Conservation (phyloP, 805 yeast genomes). For the Clavispora santaluciae region DNA sequence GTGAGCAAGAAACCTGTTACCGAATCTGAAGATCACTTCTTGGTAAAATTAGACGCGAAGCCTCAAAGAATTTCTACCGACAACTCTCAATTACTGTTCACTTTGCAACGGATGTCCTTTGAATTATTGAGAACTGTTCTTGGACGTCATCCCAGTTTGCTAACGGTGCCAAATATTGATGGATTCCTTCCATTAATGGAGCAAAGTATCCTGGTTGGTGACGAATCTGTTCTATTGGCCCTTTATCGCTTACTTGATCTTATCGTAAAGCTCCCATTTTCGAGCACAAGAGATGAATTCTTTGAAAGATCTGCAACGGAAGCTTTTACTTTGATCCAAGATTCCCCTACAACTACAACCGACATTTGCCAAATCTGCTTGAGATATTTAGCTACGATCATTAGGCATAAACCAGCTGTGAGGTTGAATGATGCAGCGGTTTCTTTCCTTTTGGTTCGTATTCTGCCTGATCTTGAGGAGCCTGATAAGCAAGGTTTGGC, state of each 20-base stretch:
- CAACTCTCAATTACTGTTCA: slow-evolving; percentile 49
- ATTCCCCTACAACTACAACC: slow-evolving; percentile 70
- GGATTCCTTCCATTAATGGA: slow-evolving; percentile 76
- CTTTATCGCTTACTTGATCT: slow-evolving; percentile 59
- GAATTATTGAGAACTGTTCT: slow-evolving; percentile 73
- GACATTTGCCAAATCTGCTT: slow-evolving; percentile 78
- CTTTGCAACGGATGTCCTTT: slow-evolving; percentile 70
- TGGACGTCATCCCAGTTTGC: slow-evolving; percentile 53
- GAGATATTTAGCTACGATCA: slow-evolving; percentile 64
- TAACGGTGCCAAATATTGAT: slow-evolving; percentile 54
- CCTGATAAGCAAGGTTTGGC: slow-evolving; percentile 87
- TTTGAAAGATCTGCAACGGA: slow-evolving; percentile 60
- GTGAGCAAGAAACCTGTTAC: slow-evolving; percentile 23
- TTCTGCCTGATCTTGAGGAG: slow-evolving; percentile 85
- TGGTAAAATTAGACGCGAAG: slow-evolving; percentile 67
- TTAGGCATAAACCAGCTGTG: slow-evolving; percentile 65
- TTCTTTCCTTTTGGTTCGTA: slow-evolving; percentile 63
- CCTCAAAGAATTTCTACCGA: slow-evolving; percentile 50
- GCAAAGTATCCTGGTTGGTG: slow-evolving; percentile 54
- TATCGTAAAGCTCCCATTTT: slow-evolving; percentile 58
- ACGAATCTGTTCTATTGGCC: slow-evolving; percentile 73
- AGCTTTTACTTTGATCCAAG: slow-evolving; percentile 60
- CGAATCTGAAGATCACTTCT: slow-evolving; percentile 54
- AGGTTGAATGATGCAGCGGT: slow-evolving; percentile 66
- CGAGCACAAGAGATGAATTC: slow-evolving; percentile 43